phyloP scores from a whole-genome alignment of 2,329 filamentous ascomycete species.

The Microsporum ferrugineum region DNA sequence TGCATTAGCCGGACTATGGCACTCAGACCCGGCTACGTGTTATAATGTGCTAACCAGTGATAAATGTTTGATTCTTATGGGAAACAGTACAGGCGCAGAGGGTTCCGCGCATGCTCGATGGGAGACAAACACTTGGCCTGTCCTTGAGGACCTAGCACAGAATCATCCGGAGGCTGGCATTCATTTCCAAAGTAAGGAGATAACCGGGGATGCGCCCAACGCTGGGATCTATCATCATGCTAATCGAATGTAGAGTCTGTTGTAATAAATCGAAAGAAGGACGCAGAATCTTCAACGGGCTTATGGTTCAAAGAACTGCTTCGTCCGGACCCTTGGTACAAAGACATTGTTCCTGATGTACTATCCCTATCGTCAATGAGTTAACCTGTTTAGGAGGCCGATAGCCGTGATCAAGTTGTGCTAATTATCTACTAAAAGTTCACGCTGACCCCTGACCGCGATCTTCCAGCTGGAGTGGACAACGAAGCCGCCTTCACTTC shows the following conservation, averaged over 20 bases:
- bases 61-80: neutral
- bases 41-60: neutral
- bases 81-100: conserved; percentile 27
- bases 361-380: neutral
- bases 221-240: neutral
- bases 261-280: conserved; percentile 53
- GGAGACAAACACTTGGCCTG: conserved; percentile 55
- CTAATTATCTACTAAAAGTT: conserved; percentile 36
- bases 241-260: conserved; percentile 31
- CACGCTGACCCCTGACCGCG: conserved; percentile 44
- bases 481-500: conserved; percentile 67
- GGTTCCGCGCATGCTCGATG: conserved; percentile 37
- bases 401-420: neutral
- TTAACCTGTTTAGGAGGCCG: neutral
- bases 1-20: neutral
- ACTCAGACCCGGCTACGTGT: neutral
- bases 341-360: conserved; percentile 57
- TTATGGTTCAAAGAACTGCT: conserved; percentile 58
- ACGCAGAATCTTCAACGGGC: conserved; percentile 43
- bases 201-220: neutral
- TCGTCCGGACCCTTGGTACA: conserved; percentile 60
- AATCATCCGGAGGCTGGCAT: conserved; percentile 67
- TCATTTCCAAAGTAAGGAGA: conserved; percentile 56
- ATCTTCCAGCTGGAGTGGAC: conserved; percentile 55
- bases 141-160: conserved; percentile 48